phyloP scores from a whole-genome alignment of 768 basidiomycete species.

The Phanerodontia chrysosporium region DNA sequence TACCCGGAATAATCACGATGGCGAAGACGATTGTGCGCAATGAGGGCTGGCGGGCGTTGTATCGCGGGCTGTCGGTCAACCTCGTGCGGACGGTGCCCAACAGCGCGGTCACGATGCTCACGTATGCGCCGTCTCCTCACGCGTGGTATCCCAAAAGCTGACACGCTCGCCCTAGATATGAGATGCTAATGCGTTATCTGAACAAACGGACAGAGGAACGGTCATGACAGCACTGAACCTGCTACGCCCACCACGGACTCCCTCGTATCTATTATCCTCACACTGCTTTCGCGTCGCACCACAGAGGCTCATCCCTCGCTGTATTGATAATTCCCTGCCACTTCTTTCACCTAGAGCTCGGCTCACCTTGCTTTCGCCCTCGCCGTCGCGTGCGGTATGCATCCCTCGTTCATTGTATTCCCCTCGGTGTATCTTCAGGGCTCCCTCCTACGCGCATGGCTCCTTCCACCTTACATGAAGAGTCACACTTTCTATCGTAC shows the following conservation, averaged over 20 bases:
- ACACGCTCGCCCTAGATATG: constrained; percentile 19
- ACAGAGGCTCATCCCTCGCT: not conserved
- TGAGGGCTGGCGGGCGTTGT: constrained; percentile 88
- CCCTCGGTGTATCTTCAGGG: not conserved
- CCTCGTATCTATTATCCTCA: not conserved
- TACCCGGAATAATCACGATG: constrained; percentile 64
- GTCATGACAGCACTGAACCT: not conserved
- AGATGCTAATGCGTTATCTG: constrained; percentile 27
- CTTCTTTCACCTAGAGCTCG: not conserved
- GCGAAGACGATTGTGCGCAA: constrained; percentile 66
- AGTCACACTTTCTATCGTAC: not conserved
- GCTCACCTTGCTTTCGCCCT: not conserved
- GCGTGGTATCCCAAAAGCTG: not conserved
- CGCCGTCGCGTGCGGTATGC: not conserved
- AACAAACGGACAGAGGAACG: constrained; percentile 8
- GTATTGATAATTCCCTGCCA: not conserved
- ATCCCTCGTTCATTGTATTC: not conserved
- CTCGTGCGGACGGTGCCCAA: constrained; percentile 93
- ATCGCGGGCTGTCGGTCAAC: constrained; percentile 93
- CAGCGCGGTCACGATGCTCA: constrained; percentile 92
- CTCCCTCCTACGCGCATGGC: not conserved
- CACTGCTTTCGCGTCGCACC: not conserved
- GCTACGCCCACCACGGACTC: not conserved
- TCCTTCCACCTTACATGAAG: not conserved
- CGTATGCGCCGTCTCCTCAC: constrained; percentile 47